Conservation (phyloP, 345 rosid genomes). For the Dipteronia dyeriana region DNA sequence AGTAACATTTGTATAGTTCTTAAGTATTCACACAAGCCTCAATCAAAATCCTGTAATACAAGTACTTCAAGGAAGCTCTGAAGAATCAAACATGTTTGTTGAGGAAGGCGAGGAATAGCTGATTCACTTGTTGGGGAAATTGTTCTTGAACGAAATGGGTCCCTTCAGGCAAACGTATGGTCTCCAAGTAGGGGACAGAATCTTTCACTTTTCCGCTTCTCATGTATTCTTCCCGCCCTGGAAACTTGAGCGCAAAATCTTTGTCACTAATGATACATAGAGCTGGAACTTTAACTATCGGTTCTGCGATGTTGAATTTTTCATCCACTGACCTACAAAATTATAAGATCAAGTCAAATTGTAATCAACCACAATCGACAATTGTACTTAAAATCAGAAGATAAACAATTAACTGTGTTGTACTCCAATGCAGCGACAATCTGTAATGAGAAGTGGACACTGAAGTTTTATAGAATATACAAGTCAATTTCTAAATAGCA, state of each 20-base stretch:
- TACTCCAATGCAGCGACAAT: not conserved
- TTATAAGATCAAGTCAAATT: not conserved
- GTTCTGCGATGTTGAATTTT: constrained; percentile 25
- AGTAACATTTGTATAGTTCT: not conserved
- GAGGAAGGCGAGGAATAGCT: constrained; percentile 47
- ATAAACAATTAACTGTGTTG: not conserved
- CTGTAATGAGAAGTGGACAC: not conserved
- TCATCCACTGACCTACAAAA: constrained; percentile 32
- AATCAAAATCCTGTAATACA: not conserved
- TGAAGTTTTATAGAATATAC: not conserved
- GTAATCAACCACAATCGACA: not conserved
- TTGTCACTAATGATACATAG: constrained; percentile 51
- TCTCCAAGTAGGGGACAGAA: constrained; percentile 48
- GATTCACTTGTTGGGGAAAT: constrained; percentile 48
- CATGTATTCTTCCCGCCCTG: constrained; percentile 50
- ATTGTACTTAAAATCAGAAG: not conserved
- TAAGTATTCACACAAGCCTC: not conserved
- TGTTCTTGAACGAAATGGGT: constrained; percentile 62
- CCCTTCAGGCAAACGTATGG: constrained; percentile 49
- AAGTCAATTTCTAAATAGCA: not conserved
- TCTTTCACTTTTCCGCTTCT: constrained; percentile 40
- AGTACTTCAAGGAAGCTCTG: not conserved
- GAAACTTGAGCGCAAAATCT: constrained; percentile 53
- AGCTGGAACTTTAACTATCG: constrained; percentile 39
- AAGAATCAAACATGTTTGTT: constrained; percentile 21